Evolutionary conservation across 2,329 filamentous ascomycete genomes (phyloP), one percentile per base, ranked within the genome.

Genomic region (Epichloe amarillans): DNA sequence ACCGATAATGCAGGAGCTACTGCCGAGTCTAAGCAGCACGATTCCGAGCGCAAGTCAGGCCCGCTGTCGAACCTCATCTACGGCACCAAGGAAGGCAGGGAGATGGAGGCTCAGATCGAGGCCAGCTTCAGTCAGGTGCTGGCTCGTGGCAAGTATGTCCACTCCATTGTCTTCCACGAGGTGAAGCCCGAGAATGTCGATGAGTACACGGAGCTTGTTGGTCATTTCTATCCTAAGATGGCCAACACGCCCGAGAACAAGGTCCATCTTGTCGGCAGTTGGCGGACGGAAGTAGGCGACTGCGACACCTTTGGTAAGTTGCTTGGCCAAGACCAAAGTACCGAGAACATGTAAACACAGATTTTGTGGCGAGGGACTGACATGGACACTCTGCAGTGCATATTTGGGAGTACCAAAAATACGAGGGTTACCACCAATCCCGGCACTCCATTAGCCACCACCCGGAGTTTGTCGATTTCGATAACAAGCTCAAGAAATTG

Each of bases 361-460:
- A 10, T 10, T 12, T 38, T 19, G 30, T 44, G 3, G 8, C 11
- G 11, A 33, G 30, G 7, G 19, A 39, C 35, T 50, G n/a, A 50
- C 41, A 11, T 2, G 15, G 19, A 17, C 3, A 11, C 19, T 43
- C 49, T 30, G 11, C 60, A 97, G 93, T 98, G 47, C 93, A 98
- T 67, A 98, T 98, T 62, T 98, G 93, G 93, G 93, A 98, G 69
- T 98, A 98, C 69, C 90, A 97, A 69, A 85, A 90, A 61, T 98
- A 97, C 71, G 79, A 90, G 60, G 93, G 93, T 54, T 97, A 97
- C 69, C 93, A 98, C 69, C 82, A 85, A 54, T 97, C 93, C 19
- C 77, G 95, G 45, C 80, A 96, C 72, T 80, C 78, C 59, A 95
- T 97, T 58, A 82, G 87, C 54, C 72, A 77, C 59, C 88, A 95